A percentile compares a stretch with the other conserved stretches of the same genome.
These are phyloP conservation scores for Erysimum cheiranthoides DNA, from an alignment of 345 rosid species.

Conservation along the genomic window DNA sequence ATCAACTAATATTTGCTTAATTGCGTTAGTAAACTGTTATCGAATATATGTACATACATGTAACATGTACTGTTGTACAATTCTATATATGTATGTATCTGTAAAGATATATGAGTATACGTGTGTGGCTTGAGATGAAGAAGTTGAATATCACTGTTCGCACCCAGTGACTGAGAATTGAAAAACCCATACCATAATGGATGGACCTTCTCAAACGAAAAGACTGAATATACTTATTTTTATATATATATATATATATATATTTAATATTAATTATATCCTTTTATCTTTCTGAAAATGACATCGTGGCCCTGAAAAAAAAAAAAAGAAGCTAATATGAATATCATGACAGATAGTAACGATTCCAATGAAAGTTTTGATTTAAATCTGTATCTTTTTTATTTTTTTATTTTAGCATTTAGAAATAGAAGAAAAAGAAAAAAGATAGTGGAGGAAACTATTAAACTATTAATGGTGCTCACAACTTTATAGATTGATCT, in stretches of 20 bases:
- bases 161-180: slow-evolving; percentile 19
- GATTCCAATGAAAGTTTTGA: slow-evolving; percentile 21
- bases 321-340: not conserved
- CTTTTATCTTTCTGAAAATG: slow-evolving; percentile 29
- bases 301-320: slow-evolving; percentile 22
- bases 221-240: slow-evolving; percentile 39
- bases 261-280: slow-evolving; percentile 14
- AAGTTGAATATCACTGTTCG: slow-evolving; percentile 26
- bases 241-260: not conserved
- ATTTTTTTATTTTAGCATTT: not conserved
- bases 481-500: slow-evolving; percentile 41
- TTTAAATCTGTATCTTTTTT: slow-evolving; percentile 5
- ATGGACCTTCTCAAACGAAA: slow-evolving; percentile 43
- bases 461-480: slow-evolving; percentile 33
- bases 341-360: slow-evolving; percentile 36
- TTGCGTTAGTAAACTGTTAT: not conserved
- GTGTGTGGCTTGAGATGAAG: slow-evolving; percentile 33
- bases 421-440: slow-evolving; percentile 16
- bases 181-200: slow-evolving; percentile 41
- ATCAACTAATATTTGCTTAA: not conserved
- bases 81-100: not conserved
- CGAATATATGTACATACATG: not conserved
- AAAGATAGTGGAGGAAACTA: slow-evolving; percentile 44
- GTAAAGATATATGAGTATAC: not conserved
- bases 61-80: slow-evolving; percentile 23